A percentile compares a stretch with the other conserved stretches of the same genome.
These are phyloP conservation scores for Xanthoconium stramineum DNA, from an alignment of 768 basidiomycete genomes.

Conservation along the genomic window DNA sequence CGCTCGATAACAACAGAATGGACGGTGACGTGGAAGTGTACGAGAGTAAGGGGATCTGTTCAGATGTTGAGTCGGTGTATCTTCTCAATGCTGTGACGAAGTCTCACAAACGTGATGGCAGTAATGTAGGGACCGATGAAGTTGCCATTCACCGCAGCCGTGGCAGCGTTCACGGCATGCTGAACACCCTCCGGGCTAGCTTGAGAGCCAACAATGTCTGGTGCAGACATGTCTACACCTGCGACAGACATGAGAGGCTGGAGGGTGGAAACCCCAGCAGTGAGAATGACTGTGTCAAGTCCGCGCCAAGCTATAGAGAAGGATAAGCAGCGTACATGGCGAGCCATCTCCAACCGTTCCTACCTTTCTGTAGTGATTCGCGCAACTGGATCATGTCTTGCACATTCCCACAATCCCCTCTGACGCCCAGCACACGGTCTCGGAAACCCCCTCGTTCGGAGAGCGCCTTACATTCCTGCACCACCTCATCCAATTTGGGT, in stretches of 20 bases:
- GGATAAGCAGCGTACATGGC: background rate
- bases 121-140: slow-evolving; percentile 67
- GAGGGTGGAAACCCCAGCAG: slow-evolving; percentile 82
- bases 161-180: slow-evolving; percentile 52
- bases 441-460: slow-evolving; percentile 16
- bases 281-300: slow-evolving; percentile 77
- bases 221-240: slow-evolving; percentile 41
- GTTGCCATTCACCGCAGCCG: slow-evolving; percentile 58
- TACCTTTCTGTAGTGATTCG: slow-evolving; percentile 51
- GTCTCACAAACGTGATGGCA: slow-evolving; percentile 67
- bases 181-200: slow-evolving; percentile 56
- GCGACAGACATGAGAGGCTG: slow-evolving; percentile 72
- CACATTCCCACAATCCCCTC: slow-evolving; percentile 61
- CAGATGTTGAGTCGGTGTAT: background rate
- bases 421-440: slow-evolving; percentile 44
- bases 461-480: slow-evolving; percentile 49
- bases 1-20: slow-evolving; percentile 75
- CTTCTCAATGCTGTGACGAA: background rate
- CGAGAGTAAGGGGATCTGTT: slow-evolving; percentile 73
- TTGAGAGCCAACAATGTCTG: slow-evolving; percentile 33
- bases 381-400: slow-evolving; percentile 67
- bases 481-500: slow-evolving; percentile 54
- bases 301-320: slow-evolving; percentile 65
- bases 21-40: slow-evolving; percentile 64
- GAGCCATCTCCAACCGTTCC: background rate